Conservation (phyloP, 2,329 filamentous ascomycete species). For the Alternaria panax region DNA sequence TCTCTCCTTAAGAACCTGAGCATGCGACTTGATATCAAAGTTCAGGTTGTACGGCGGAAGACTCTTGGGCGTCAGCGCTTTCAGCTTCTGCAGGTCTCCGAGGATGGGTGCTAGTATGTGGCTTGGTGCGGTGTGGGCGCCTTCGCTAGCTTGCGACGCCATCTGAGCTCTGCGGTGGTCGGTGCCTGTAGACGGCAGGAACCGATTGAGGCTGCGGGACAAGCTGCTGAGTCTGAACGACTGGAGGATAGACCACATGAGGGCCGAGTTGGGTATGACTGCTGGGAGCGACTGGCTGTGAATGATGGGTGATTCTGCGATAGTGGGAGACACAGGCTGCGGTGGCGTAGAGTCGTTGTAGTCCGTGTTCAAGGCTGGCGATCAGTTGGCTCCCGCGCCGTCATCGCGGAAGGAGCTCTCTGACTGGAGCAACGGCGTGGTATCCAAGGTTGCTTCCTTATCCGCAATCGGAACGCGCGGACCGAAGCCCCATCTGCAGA, state of each 20-base stretch:
- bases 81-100: constrained; percentile 17
- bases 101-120: constrained; percentile 18
- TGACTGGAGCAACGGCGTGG: neutral
- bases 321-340: neutral
- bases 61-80: constrained; percentile 8
- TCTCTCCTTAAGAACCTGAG: constrained; percentile 24
- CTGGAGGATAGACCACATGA: neutral
- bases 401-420: neutral
- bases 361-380: neutral
- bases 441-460: constrained; percentile 5
- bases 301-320: constrained; percentile 1
- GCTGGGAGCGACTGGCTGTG: constrained; percentile 2
- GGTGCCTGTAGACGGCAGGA: neutral
- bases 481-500: constrained; percentile 10
- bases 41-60: constrained; percentile 15
- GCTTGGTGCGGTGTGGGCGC: neutral
- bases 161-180: neutral
- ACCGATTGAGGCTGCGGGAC: neutral
- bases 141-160: neutral
- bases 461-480: neutral
- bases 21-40: constrained; percentile 14
- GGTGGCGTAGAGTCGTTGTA: neutral
- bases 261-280: neutral
- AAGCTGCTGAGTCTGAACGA: neutral
- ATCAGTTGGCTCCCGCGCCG: neutral